phyloP scores from a whole-genome alignment of 2,329 filamentous ascomycete genomes.

The Colletotrichum karsti region DNA sequence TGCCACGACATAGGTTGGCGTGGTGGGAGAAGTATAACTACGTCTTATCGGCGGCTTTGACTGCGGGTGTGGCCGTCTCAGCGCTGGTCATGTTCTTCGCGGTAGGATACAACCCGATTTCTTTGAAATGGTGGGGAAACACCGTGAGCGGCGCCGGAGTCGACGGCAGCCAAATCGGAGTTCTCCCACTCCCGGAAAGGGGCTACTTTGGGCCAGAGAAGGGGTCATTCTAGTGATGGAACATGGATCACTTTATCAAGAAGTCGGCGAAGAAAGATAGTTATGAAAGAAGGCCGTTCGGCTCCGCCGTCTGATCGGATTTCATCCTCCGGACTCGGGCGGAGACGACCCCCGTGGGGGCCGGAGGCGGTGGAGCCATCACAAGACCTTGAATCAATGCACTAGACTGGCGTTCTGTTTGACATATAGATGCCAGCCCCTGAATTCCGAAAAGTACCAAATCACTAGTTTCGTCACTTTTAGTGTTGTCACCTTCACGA shows the following conservation, averaged over 20 bases:
- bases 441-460: background rate
- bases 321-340: background rate
- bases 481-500: background rate
- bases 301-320: background rate
- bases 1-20: constrained; percentile 46
- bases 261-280: rapidly evolving
- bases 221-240: constrained; percentile 27
- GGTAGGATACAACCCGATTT: constrained; percentile 45
- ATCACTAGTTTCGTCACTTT: background rate
- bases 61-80: constrained; percentile 50
- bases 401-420: background rate
- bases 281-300: background rate
- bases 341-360: background rate
- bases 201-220: constrained; percentile 38
- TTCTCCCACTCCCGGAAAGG: constrained; percentile 33
- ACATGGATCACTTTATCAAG: background rate
- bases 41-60: constrained; percentile 50
- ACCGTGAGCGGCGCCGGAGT: constrained; percentile 31
- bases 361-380: background rate
- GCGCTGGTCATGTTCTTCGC: constrained; percentile 54
- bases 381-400: background rate
- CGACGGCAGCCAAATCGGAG: constrained; percentile 33
- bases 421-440: background rate
- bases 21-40: constrained; percentile 60
- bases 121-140: constrained; percentile 55